A percentile compares a stretch with the other conserved stretches of the same genome.
These are phyloP conservation scores for Salix udensis DNA, from an alignment of 345 rosid species.

Conservation along the genomic window DNA sequence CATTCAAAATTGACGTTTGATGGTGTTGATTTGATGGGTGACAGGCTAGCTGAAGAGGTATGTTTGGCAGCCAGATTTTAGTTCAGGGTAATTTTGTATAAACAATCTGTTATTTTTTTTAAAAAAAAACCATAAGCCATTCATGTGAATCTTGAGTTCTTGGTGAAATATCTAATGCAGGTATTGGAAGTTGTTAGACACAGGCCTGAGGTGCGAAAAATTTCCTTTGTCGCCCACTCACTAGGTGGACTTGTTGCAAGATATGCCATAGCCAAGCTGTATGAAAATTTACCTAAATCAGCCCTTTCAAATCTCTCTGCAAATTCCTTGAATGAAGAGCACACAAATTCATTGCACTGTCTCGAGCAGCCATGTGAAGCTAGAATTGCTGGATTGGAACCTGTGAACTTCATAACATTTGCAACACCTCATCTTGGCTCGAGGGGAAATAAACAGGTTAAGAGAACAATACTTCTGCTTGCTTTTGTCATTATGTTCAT, in stretches of 20 bases:
- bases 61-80: neutral
- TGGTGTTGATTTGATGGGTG: conserved; percentile 93
- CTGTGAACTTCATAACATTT: conserved; percentile 87
- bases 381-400: conserved; percentile 81
- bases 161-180: conserved; percentile 38
- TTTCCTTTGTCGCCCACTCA: conserved; percentile 93
- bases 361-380: conserved; percentile 40
- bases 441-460: conserved; percentile 82
- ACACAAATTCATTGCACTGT: conserved; percentile 18
- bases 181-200: conserved; percentile 59
- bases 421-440: conserved; percentile 99
- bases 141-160: conserved; percentile 6
- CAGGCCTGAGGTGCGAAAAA: conserved; percentile 60
- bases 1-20: conserved; percentile 72
- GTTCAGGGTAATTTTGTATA: neutral
- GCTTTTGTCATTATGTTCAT: neutral
- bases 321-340: conserved; percentile 17
- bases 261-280: conserved; percentile 84
- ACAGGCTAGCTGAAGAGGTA: conserved; percentile 92
- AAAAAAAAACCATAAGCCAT: neutral
- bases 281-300: conserved; percentile 31
- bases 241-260: conserved; percentile 95
- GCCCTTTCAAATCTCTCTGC: conserved; percentile 9
- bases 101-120: neutral
- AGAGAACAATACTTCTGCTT: neutral